Conservation (phyloP, 2,329 filamentous ascomycete genomes). For the Botryotinia convoluta region DNA sequence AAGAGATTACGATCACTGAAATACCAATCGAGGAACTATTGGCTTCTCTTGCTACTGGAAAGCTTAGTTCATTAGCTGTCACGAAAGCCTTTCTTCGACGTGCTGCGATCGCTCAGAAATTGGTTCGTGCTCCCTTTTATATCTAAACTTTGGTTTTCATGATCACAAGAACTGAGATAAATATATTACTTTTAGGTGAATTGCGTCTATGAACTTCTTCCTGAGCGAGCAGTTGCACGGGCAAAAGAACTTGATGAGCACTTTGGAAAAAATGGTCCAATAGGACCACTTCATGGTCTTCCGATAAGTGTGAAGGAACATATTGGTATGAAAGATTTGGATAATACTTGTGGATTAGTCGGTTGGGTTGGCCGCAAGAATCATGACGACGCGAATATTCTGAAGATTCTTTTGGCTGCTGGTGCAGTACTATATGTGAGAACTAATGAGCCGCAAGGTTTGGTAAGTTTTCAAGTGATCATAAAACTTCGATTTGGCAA, state of each 20-base stretch:
- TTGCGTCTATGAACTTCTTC: conserved; percentile 57
- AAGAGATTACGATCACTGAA: conserved; percentile 31
- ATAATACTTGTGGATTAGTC: conserved; percentile 39
- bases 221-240: conserved; percentile 49
- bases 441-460: conserved; percentile 68
- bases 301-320: conserved; percentile 43
- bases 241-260: conserved; percentile 53
- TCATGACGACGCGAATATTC: conserved; percentile 40
- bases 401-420: conserved; percentile 36
- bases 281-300: conserved; percentile 43
- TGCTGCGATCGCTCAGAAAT: conserved; percentile 47
- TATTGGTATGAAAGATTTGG: conserved; percentile 39
- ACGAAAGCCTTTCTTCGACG: conserved; percentile 47
- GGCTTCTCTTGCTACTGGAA: conserved; percentile 24
- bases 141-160: background rate
- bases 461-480: conserved; percentile 9
- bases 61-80: conserved; percentile 37
- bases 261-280: conserved; percentile 41
- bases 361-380: conserved; percentile 33
- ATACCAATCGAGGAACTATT: conserved; percentile 27
- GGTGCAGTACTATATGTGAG: conserved; percentile 77
- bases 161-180: background rate
- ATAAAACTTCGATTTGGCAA: too few species aligned
- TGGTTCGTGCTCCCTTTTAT: conserved; percentile 33
- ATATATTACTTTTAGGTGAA: conserved; percentile 47